Evolutionary conservation across 306 rosid species (phyloP), one percentile per base, ranked within the genome.

Genomic region (Rubus idaeus): DNA sequence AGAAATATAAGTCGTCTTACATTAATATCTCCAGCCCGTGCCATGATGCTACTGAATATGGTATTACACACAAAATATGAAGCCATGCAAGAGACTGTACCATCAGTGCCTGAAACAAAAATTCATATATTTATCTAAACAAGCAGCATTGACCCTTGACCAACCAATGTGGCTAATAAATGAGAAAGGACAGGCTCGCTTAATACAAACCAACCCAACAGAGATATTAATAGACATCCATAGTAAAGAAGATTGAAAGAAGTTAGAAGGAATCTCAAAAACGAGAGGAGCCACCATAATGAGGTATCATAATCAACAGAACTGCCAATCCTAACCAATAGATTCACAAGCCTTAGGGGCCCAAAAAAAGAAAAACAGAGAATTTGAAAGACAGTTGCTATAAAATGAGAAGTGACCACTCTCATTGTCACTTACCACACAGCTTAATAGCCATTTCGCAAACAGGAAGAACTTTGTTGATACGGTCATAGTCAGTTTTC

Each of bases 371-470:
- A n/a, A n/a, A 21, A 35, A 26, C 8, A 14, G 17, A 21, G 42
- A 68, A 12, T 13, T 16, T 8, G 14, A 35, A 35, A 13, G 35
- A 62, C 41, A 62, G 68, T 30, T 64, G 53, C 49, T n/a, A 45
- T 35, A 26, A 42, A 45, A 46, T 8, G 39, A 56, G 67, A 51
- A 49, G 69, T 62, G 40, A 69, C 70, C 64, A 64, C 78, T 66
- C 65, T 67, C 57, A 81, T 6, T 14, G 26, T 65, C 74, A 79
- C 82, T 76, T 89, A 96, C 99, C 99, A 77, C 99, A 96, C 26
- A 86, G 85, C 81, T 88, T 81, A 70, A 96, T 89, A 68, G 97
- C 99, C 76, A 81, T 30, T 85, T 96, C 99, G 55, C 99, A 96
- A 57, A 89, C 84, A 46, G 94, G 96, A 82, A 92, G 86, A 83